Evolutionary conservation across 805 yeast genomes (phyloP).

Genomic region (Candida oleophila): DNA sequence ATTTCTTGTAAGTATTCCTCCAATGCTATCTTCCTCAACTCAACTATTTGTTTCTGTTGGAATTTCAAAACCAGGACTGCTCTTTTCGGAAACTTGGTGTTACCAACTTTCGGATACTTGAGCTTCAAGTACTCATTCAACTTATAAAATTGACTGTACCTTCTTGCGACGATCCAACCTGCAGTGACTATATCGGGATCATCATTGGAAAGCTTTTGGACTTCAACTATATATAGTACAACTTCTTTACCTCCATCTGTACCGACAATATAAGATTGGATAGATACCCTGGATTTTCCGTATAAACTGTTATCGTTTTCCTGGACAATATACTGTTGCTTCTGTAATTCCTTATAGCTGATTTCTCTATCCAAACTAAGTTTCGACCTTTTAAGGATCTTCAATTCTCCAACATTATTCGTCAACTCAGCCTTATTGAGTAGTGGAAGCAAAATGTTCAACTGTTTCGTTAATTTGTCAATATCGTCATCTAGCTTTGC

Average conservation of each 20-base stretch:
- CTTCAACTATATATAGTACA: slow-evolving; percentile 73
- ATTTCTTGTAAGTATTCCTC: slow-evolving; percentile 62
- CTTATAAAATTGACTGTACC: slow-evolving; percentile 80
- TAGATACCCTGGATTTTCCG: slow-evolving; percentile 58
- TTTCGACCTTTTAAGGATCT: slow-evolving; percentile 66
- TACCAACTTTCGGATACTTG: slow-evolving; percentile 47
- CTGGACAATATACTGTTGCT: slow-evolving; percentile 79
- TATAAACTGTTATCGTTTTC: slow-evolving; percentile 77
- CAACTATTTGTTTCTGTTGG: slow-evolving; percentile 62
- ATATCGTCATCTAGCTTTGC: slow-evolving; percentile 56
- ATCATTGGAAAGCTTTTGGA: slow-evolving; percentile 49
- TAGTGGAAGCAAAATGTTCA: slow-evolving; percentile 62
- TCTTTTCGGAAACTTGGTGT: slow-evolving; percentile 57
- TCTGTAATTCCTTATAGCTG: slow-evolving; percentile 67
- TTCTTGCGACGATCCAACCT: slow-evolving; percentile 87
- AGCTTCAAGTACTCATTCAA: slow-evolving; percentile 63
- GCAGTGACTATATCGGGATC: slow-evolving; percentile 51
- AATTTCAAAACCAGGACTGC: slow-evolving; percentile 65
- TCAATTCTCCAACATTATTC: slow-evolving; percentile 67
- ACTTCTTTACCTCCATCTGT: slow-evolving; percentile 59
- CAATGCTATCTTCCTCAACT: slow-evolving; percentile 58
- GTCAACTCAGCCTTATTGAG: slow-evolving; percentile 82
- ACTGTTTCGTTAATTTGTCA: slow-evolving; percentile 58
- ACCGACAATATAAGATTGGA: slow-evolving; percentile 55
- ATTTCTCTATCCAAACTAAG: slow-evolving; percentile 68